A percentile compares a stretch with the other conserved stretches of the same genome.
Evolutionary conservation across 805 yeast species (phyloP).

Genomic region (Kluyveromyces nonfermentans): DNA sequence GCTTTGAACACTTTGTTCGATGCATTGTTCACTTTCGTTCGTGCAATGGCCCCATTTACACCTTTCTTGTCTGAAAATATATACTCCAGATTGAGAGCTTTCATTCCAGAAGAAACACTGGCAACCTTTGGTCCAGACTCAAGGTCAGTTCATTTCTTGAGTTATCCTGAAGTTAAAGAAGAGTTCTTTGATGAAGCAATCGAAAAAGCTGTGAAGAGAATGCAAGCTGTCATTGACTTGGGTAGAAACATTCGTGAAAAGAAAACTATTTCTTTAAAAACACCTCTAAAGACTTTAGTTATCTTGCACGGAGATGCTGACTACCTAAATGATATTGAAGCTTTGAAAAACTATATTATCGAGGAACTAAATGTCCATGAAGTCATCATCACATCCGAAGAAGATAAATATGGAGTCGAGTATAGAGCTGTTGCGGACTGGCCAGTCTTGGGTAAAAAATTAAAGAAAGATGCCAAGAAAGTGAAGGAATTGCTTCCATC

Average conservation of each 20-base stretch:
- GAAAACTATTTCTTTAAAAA: slow-evolving; percentile 86
- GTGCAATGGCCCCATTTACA: slow-evolving; percentile 99
- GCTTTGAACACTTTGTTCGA: slow-evolving; percentile 90
- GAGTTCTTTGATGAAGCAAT: slow-evolving; percentile 75
- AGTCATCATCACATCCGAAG: slow-evolving; percentile 79
- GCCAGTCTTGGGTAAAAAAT: slow-evolving; percentile 96
- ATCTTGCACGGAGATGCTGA: slow-evolving; percentile 70
- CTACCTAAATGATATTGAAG: slow-evolving; percentile 69
- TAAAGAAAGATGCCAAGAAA: slow-evolving; percentile 85
- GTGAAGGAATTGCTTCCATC: slow-evolving; percentile 90
- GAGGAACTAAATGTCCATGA: slow-evolving; percentile 94
- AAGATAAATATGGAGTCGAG: slow-evolving; percentile 82
- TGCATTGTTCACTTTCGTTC: slow-evolving; percentile 75
- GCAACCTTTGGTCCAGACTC: slow-evolving; percentile 43
- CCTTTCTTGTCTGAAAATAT: slow-evolving; percentile 91
- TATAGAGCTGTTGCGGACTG: slow-evolving; percentile 96
- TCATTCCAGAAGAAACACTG: slow-evolving; percentile 52
- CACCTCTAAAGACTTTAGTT: slow-evolving; percentile 83
- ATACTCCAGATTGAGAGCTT: slow-evolving; percentile 62
- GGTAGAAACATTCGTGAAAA: slow-evolving; percentile 97
- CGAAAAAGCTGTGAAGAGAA: slow-evolving; percentile 82
- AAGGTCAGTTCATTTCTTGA: slow-evolving; percentile 87
- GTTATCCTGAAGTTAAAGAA: slow-evolving; percentile 77
- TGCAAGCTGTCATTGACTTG: slow-evolving; percentile 94
- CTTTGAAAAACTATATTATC: slow-evolving; percentile 65